Conservation (phyloP, 2,329 filamentous ascomycete species). For the Colletotrichum limetticola region DNA sequence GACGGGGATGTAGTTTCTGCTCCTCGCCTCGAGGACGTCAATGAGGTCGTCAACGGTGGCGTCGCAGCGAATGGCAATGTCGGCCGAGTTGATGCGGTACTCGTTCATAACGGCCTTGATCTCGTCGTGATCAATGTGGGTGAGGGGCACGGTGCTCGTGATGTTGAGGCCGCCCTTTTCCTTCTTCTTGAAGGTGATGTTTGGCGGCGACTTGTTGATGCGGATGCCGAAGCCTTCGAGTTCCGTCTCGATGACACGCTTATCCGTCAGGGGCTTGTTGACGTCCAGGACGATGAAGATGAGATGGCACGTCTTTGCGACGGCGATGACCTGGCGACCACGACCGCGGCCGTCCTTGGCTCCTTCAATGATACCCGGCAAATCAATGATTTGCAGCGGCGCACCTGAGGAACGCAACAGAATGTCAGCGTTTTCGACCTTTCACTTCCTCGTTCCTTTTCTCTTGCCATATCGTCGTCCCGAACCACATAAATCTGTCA, state of each 20-base stretch:
- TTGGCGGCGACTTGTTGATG: slow-evolving; percentile 96
- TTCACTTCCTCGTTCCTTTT: not conserved
- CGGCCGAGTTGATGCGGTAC: slow-evolving; percentile 95
- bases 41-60: slow-evolving; percentile 98
- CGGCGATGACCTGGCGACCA: slow-evolving; percentile 97
- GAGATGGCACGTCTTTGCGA: slow-evolving; percentile 97
- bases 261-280: slow-evolving; percentile 97
- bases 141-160: slow-evolving; percentile 91
- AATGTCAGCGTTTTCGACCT: not conserved
- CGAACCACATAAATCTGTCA: not conserved
- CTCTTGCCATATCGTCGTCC: not conserved
- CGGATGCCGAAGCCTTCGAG: slow-evolving; percentile 97
- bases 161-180: slow-evolving; percentile 98
- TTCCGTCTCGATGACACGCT: slow-evolving; percentile 93
- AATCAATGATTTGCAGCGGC: slow-evolving; percentile 97
- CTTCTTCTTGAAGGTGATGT: slow-evolving; percentile 99
- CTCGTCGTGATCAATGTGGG: slow-evolving; percentile 94
- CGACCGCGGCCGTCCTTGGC: slow-evolving; percentile 98
- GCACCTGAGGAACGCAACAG: slow-evolving; percentile 64
- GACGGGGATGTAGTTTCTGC: slow-evolving; percentile 96
- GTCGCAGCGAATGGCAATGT: slow-evolving; percentile 97
- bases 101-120: slow-evolving; percentile 98
- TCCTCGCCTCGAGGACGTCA: slow-evolving; percentile 93
- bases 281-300: slow-evolving; percentile 99
- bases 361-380: slow-evolving; percentile 98